A percentile compares a stretch with the other conserved stretches of the same genome.
Evolutionary conservation across 1,139 yeast species (phyloP).

Genomic region (Schwanniomyces etchellsii): DNA sequence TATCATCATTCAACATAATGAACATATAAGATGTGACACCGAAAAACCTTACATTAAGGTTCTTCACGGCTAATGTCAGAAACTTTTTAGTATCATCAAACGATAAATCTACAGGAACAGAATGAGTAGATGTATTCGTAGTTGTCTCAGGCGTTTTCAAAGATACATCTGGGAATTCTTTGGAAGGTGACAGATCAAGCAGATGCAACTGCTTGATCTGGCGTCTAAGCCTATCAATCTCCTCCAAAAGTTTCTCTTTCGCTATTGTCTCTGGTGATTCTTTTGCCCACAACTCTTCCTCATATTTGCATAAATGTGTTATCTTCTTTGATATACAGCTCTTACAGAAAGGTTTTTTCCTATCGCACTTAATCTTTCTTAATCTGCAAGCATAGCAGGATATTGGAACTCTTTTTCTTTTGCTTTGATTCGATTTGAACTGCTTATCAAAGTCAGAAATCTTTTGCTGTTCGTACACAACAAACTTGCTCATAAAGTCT

Average conservation of each 20-base stretch:
- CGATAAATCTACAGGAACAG: too few species aligned
- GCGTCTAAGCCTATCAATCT: conserved; percentile 2
- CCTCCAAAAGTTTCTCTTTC: background rate
- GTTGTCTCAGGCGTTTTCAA: background rate
- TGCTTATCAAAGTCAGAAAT: too few species aligned
- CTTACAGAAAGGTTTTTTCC: conserved; percentile 20
- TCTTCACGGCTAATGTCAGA: conserved; percentile 27
- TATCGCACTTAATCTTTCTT: conserved; percentile 27
- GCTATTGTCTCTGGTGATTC: background rate
- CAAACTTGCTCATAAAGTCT: too few species aligned
- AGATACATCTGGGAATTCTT: background rate
- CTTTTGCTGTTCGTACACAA: too few species aligned
- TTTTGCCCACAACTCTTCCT: conserved; percentile 9
- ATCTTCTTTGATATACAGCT: conserved; percentile 16
- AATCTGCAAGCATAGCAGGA: conserved; percentile 27
- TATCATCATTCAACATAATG: conserved; percentile 22
- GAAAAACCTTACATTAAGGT: conserved; percentile 31
- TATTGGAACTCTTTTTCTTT: conserved; percentile 26
- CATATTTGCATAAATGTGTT: conserved; percentile 18
- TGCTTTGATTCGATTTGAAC: background rate
- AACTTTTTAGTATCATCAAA: conserved; percentile 18
- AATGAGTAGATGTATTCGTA: background rate
- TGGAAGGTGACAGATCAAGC: background rate
- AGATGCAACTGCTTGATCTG: conserved; percentile 3
- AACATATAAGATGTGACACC: conserved; percentile 38